Evolutionary conservation across 108 stramenopile genomes (phyloP), one percentile per base, ranked within the genome.

Genomic region (Heterococcus sp.): DNA sequence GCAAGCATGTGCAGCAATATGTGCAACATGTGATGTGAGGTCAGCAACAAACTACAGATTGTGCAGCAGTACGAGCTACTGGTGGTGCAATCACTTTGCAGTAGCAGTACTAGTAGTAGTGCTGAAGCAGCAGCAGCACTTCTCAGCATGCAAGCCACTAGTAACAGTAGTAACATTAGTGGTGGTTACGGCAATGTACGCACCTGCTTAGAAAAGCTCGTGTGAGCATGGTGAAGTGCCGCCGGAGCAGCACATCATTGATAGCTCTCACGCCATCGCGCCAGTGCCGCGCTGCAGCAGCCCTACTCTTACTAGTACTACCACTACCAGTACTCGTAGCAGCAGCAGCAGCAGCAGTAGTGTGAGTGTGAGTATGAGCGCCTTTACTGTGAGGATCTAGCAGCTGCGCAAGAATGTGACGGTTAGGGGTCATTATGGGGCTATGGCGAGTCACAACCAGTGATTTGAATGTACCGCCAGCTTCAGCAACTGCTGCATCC

Each of bases 11-110:
- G n/a, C n/a, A n/a, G n/a, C n/a, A n/a, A n/a, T n/a, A n/a, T n/a
- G n/a, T n/a, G n/a, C n/a, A n/a, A n/a, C n/a, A n/a, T 97, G 95
- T 46, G 92, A 72, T 1, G 87, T 87, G n/a, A n/a, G n/a, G n/a
- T n/a, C n/a, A n/a, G n/a, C n/a, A n/a, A n/a, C n/a, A n/a, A n/a
- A n/a, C n/a, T n/a, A 90, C 36, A 87, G 96, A 85, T 99, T 97
- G 66, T 96, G 94, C 33, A 99, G 91, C 65, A 95, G 97, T 32
- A 95, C 96, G 72, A 96, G 97, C 88, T 96, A 97, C 84, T 99
- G 97, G 89, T 99, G 98, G 46, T n/a, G n/a, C n/a, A n/a, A n/a
- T n/a, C n/a, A n/a, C n/a, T n/a, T n/a, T n/a, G n/a, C n/a, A n/a
- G n/a, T n/a, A n/a, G n/a, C n/a, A n/a, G n/a, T n/a, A n/a, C n/a